phyloP scores from a whole-genome alignment of 148 eudicot species.

The Agrostemma githago region DNA sequence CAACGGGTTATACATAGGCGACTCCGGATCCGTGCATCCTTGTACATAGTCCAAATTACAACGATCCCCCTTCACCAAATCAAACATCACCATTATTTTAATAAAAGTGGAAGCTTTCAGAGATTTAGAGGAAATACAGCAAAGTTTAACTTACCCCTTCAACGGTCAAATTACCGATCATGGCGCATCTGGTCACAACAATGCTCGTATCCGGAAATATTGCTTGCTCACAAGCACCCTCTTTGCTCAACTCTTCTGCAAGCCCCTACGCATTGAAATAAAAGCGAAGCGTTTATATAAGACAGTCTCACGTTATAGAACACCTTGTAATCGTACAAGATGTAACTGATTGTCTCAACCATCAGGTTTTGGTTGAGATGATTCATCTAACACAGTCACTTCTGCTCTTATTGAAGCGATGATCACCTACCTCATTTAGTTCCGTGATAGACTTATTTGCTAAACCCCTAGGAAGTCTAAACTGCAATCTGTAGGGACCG shows the following conservation, averaged over 20 bases:
- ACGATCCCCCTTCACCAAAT: slow-evolving; percentile 73
- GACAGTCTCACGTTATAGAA: background rate
- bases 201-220: slow-evolving; percentile 76
- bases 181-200: slow-evolving; percentile 58
- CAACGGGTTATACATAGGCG: slow-evolving; percentile 50
- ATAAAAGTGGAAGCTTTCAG: background rate
- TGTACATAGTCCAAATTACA: slow-evolving; percentile 68
- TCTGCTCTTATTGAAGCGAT: background rate
- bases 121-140: background rate
- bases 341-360: too few relatives aligned
- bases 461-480: slow-evolving; percentile 72
- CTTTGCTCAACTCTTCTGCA: slow-evolving; percentile 73
- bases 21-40: slow-evolving; percentile 79
- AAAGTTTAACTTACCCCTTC: slow-evolving; percentile 69
- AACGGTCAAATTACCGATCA: slow-evolving; percentile 52
- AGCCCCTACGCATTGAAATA: slow-evolving; percentile 48
- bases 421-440: slow-evolving; percentile 76
- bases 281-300: background rate
- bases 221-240: slow-evolving; percentile 85
- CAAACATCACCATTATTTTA: background rate
- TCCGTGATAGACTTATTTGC: slow-evolving; percentile 52
- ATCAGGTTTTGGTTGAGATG: background rate
- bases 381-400: background rate
- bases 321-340: too few relatives aligned
- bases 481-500: slow-evolving; percentile 87